Base-by-base conservation (phyloP, 768 basidiomycete genomes). In the Symmetrospora coprosmae region DNA sequence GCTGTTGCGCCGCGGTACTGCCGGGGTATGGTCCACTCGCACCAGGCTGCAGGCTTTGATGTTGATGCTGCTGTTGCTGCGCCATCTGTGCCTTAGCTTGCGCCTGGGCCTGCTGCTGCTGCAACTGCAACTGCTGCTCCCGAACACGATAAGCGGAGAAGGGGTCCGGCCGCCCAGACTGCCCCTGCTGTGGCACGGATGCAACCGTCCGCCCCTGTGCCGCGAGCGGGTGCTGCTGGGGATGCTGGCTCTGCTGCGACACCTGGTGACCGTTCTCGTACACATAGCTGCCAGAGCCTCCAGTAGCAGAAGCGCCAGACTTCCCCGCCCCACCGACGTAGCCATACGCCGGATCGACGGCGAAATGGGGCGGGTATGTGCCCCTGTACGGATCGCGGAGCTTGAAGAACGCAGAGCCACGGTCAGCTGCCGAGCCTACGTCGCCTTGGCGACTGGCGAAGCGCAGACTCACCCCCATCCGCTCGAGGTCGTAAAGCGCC, bases 391-490 rank as follows among this genome's bases (percentile, higher is more conserved):
- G 61, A 27, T 66, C 67, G 4, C 67, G 63, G 0, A 67, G 65
- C 67, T 67, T 58, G 2, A 9, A 8, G 21, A 2, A 25, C 1
- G 4, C 2, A 31, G 30, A 27, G 2, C 8, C 1, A 23, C 38
- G 40, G 47, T 30, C 6, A 4, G 7, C 14, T n/a, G 9, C 14
- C 2, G 33, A 21, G 1, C 4, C 17, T 31, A n/a, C n/a, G n/a
- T n/a, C n/a, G n/a, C n/a, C n/a, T n/a, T 17, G 6, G 5, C 1
- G 25, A 28, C 23, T 25, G n/a, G 4, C 21, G 19, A 17, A 14
- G 5, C 21, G 1, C 30, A 34, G 38, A 64, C 68, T 56, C 40
- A 69, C 68, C 5, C 66, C 66, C 68, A 69, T 69, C 30, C 59
- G 53, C 37, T 67, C 68, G 3, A 69, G 50, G 46, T 69, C 68